Conservation (phyloP, 192 early-diverging fungal species). For the Jimgerdemannia flammicorona region DNA sequence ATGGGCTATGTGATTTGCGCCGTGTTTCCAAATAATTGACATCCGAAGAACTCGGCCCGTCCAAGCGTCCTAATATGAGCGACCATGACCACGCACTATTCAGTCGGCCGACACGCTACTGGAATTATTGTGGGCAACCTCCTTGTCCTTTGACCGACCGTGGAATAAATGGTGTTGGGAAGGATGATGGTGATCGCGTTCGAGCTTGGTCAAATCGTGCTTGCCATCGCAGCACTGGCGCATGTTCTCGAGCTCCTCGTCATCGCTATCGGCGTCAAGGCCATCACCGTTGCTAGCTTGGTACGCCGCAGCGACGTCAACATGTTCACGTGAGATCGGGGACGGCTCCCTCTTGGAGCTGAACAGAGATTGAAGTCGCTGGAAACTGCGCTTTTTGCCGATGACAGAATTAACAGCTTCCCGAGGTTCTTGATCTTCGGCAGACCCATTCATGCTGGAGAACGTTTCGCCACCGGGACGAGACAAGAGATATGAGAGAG, state of each 20-base stretch:
- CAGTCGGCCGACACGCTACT: not conserved
- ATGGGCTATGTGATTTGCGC: slow-evolving; percentile 4
- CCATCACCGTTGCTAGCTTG: not conserved
- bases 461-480: slow-evolving; percentile 1
- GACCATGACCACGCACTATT: not conserved
- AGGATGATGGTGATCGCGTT: slow-evolving; percentile 22
- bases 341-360: not conserved
- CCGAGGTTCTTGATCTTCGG: not conserved
- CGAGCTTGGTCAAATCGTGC: slow-evolving; percentile 29
- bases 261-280: slow-evolving; percentile 15
- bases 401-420: not conserved
- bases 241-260: slow-evolving; percentile 33
- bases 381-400: slow-evolving; percentile 13
- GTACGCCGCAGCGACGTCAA: not conserved
- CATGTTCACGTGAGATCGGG: no score
- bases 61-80: not conserved
- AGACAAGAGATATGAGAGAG: slow-evolving; percentile 20
- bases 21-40: not conserved
- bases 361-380: slow-evolving; percentile 15
- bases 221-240: slow-evolving; percentile 36
- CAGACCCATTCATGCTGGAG: slow-evolving; percentile 5
- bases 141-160: slow-evolving; percentile 5
- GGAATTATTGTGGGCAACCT: not conserved
- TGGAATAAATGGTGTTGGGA: slow-evolving; percentile 3
- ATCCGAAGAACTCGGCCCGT: no score